Evolutionary conservation across 176 grass and related monocot genomes (phyloP).

Genomic region (Puccinellia tenuiflora): DNA sequence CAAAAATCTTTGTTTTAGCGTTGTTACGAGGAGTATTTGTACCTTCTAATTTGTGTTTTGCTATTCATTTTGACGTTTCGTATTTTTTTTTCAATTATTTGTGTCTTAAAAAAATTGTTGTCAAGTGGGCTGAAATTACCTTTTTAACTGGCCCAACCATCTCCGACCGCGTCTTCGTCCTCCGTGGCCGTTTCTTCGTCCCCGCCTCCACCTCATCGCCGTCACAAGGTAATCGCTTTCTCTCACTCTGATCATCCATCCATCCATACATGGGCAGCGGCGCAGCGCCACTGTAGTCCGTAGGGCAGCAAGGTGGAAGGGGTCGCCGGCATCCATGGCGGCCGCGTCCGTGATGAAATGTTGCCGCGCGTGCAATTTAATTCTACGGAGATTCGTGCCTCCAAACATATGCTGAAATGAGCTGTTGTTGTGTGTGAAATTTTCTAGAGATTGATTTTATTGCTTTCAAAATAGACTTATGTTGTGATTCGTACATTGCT

Average conservation of each 20-base stretch:
- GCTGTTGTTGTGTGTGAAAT: background rate
- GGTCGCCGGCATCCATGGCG: conserved; percentile 44
- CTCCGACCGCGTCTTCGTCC: too few relatives aligned
- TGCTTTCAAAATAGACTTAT: background rate
- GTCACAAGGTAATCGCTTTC: background rate
- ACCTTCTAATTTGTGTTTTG: too few relatives aligned
- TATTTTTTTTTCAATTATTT: too few relatives aligned
- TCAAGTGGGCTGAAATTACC: background rate
- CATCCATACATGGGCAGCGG: too few relatives aligned
- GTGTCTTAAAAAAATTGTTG: too few relatives aligned
- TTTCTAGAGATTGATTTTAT: background rate
- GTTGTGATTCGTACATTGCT: background rate
- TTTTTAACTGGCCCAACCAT: background rate
- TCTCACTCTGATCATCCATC: background rate
- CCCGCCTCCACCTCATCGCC: background rate
- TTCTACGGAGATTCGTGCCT: background rate
- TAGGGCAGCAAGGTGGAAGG: conserved; percentile 5
- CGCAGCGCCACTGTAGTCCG: background rate
- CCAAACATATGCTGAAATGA: background rate
- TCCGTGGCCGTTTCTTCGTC: too few relatives aligned
- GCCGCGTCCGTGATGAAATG: background rate
- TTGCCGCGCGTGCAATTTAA: background rate
- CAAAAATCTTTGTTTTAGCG: too few relatives aligned
- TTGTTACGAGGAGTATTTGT: too few relatives aligned
- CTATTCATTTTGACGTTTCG: too few relatives aligned